Percentiles rank a stretch among this genome's conserved stretches.
These are phyloP conservation scores for Camellia granthamiana DNA, from an alignment of 148 eudicot genomes.

Conservation along the genomic window DNA sequence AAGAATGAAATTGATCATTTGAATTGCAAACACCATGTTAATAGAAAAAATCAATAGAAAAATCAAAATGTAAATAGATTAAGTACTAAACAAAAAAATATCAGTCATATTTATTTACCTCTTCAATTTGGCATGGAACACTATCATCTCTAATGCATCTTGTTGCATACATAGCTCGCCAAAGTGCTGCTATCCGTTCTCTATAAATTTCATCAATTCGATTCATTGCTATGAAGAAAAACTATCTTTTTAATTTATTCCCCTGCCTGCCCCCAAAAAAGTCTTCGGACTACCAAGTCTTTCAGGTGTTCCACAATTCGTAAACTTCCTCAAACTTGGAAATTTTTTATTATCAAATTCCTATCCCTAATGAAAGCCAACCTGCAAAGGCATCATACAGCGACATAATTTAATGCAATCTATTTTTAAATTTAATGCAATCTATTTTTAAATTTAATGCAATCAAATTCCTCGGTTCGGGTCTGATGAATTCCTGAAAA, in stretches of 20 bases:
- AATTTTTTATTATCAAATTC: background rate
- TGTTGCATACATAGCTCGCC: conserved; percentile 41
- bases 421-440: too few species aligned
- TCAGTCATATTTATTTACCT: conserved; percentile 32
- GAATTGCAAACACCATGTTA: background rate
- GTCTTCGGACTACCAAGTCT: background rate
- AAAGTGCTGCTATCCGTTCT: conserved; percentile 44
- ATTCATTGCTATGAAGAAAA: conserved; percentile 34
- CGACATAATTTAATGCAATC: too few species aligned
- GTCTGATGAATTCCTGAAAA: too few species aligned
- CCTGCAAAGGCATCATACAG: background rate
- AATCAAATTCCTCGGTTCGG: too few species aligned
- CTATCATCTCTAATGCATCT: conserved; percentile 48
- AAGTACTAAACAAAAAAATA: background rate
- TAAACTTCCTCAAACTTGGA: background rate
- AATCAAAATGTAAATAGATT: background rate
- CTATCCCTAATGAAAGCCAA: background rate
- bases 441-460: too few species aligned
- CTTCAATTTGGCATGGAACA: conserved; percentile 78
- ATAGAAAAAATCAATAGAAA: background rate
- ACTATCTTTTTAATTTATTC: background rate
- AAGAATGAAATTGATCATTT: background rate
- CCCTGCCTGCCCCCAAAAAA: background rate
- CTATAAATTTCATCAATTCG: conserved; percentile 26
- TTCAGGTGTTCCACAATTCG: background rate